These are phyloP conservation scores for Trichoderma sp. DNA, from an alignment of 2,329 filamentous ascomycete genomes.

Conservation along the genomic window DNA sequence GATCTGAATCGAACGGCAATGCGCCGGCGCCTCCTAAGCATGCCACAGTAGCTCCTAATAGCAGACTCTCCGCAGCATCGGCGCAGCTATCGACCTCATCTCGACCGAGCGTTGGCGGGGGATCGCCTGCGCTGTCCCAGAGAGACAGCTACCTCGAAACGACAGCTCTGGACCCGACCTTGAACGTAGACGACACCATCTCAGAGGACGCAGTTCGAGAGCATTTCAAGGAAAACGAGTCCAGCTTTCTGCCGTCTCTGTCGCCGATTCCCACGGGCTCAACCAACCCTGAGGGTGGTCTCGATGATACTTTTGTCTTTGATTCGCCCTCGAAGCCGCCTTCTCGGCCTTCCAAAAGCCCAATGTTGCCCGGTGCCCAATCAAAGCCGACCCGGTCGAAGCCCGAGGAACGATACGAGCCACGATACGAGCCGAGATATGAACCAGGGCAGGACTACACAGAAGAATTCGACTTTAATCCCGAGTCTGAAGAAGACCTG, in stretches of 20 bases:
- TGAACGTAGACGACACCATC: slow-evolving; percentile 50
- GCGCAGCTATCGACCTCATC: slow-evolving; percentile 4
- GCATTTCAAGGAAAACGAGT: slow-evolving; percentile 67
- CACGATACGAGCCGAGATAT: slow-evolving; percentile 30
- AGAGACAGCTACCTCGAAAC: slow-evolving; percentile 51
- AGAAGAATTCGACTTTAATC: slow-evolving; percentile 20
- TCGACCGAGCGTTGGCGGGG: slow-evolving; percentile 4
- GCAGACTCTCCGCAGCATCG: slow-evolving; percentile 13
- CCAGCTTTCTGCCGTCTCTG: slow-evolving; percentile 63
- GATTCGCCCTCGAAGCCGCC: slow-evolving; percentile 49
- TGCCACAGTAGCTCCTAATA: slow-evolving; percentile 10
- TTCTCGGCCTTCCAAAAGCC: slow-evolving; percentile 19
- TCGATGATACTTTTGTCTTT: slow-evolving; percentile 65
- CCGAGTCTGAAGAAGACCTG: slow-evolving; percentile 33
- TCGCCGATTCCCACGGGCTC: slow-evolving; percentile 59
- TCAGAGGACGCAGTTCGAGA: slow-evolving; percentile 58
- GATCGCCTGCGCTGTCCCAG: slow-evolving; percentile 6
- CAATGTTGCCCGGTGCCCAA: neutral
- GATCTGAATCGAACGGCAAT: slow-evolving; percentile 15
- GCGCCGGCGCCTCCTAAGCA: slow-evolving; percentile 23
- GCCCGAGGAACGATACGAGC: slow-evolving; percentile 28
- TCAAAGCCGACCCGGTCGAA: neutral
- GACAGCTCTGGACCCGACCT: slow-evolving; percentile 43
- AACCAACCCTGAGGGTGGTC: slow-evolving; percentile 45
- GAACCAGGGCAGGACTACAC: slow-evolving; percentile 31